Evolutionary conservation across 441 rosid genomes (phyloP), one percentile per base, ranked within the genome.

Genomic region (Gossypium schwendimanii): DNA sequence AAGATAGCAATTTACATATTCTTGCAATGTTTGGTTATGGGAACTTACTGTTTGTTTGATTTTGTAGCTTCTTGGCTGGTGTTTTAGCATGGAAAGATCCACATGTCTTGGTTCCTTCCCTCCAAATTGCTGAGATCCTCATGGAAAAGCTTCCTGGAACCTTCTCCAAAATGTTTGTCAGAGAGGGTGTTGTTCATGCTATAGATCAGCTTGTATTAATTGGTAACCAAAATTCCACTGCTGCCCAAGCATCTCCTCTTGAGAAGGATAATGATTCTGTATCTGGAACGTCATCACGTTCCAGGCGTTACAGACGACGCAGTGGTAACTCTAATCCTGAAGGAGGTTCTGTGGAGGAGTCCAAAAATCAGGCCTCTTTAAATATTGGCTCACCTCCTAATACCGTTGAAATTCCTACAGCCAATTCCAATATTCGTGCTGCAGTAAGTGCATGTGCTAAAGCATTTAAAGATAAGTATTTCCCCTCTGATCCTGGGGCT

Each of bases 151-250:
- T 96, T 82, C 96, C 98, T 64, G 97, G 85, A 73, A 93, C 93
- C n/a, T 96, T 93, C 84, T 92, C 96, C 20, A 96, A 96, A 87
- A 84, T 90, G 82, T 96, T 96, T 82, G 89, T 96, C 49, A 90
- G 99, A 83, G 99, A 96, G 86, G 99, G 99, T 57, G 97, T 96
- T 63, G 97, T 96, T 82, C 97, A 93, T 90, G 99, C 99, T 70
- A 84, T 96, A 20, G 99, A 96, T 79, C 97, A 93, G 77, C 97
- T 96, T 79, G 83, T 93, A 71, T 78, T 89, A 78, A 85, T 90
- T 73, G 96, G 94, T 67, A 88, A 83, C 82, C 73, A 88, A 70
- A 84, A 39, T 73, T 54, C 79, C 3, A 58, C 76, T 70, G 68
- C 90, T 76, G 59, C 82, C 63, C 88, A 84, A 79, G 85, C 80